Conservation (phyloP, 2,329 filamentous ascomycete species). For the Ophiosphaerella narmari region DNA sequence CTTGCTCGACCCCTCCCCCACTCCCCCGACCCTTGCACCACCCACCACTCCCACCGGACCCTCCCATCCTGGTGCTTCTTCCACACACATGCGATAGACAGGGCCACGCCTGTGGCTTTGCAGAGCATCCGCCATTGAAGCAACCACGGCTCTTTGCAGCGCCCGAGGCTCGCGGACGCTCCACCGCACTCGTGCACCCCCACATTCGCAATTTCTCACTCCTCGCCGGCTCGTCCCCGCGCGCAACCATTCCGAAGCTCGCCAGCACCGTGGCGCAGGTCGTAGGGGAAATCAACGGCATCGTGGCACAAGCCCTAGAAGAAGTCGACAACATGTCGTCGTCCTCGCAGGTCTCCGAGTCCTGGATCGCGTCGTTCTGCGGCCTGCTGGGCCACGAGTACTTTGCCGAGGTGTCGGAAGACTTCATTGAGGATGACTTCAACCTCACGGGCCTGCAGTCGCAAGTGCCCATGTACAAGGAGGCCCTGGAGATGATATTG, state of each 20-base stretch:
- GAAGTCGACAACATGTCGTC: conserved; percentile 55
- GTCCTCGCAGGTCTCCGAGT: conserved; percentile 70
- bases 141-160: too few relatives aligned
- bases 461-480: conserved; percentile 98
- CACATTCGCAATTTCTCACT: conserved; percentile 37
- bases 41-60: conserved; percentile 10
- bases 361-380: conserved; percentile 98
- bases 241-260: conserved; percentile 21
- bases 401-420: conserved; percentile 97
- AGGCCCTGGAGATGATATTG: conserved; percentile 98
- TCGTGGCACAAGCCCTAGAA: conserved; percentile 32
- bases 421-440: conserved; percentile 99
- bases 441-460: conserved; percentile 94
- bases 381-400: conserved; percentile 95
- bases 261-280: conserved; percentile 19
- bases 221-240: conserved; percentile 26
- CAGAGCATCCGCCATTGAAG: conserved; percentile 1
- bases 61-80: conserved; percentile 6
- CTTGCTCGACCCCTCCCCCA: conserved; percentile 21
- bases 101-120: conserved; percentile 21
- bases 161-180: not conserved
- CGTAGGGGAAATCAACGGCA: conserved; percentile 29
- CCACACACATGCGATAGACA: conserved; percentile 21
- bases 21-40: conserved; percentile 8
- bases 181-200: conserved; percentile 18